phyloP scores from a whole-genome alignment of 306 rosid genomes.

The Geum urbanum region DNA sequence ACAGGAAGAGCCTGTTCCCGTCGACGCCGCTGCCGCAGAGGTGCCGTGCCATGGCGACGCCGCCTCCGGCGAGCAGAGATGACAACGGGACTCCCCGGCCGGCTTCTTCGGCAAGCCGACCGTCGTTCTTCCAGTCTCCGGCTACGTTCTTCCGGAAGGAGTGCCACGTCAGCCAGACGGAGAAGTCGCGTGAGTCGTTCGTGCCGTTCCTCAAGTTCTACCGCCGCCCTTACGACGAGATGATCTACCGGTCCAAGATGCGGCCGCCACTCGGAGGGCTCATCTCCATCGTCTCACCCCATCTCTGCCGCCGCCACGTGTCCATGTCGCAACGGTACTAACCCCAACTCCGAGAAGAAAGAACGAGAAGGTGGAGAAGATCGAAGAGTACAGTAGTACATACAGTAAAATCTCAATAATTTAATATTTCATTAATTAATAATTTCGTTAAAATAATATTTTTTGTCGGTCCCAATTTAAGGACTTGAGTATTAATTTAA shows the following conservation, averaged over 20 bases:
- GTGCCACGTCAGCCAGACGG: conserved; percentile 48
- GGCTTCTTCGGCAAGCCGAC: conserved; percentile 48
- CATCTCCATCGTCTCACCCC: conserved; percentile 84
- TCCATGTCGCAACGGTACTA: conserved; percentile 88
- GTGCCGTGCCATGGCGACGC: conserved; percentile 26
- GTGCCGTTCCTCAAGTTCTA: conserved; percentile 64
- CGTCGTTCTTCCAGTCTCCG: conserved; percentile 88
- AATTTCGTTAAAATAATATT: no score
- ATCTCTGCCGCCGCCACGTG: conserved; percentile 75
- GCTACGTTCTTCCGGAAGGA: conserved; percentile 73
- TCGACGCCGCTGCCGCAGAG: conserved; percentile 84
- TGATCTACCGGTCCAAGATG: conserved; percentile 94
- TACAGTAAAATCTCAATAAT: conserved; percentile 12
- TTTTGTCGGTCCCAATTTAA: no score
- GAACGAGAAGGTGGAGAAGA: neutral
- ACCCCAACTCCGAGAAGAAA: neutral
- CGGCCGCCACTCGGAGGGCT: conserved; percentile 95
- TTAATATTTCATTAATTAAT: no score
- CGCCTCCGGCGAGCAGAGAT: conserved; percentile 7
- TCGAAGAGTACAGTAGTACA: conserved; percentile 24
- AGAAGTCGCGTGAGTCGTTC: conserved; percentile 66
- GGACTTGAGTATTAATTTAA: no score
- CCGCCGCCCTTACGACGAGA: conserved; percentile 82
- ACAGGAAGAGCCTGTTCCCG: conserved; percentile 63
- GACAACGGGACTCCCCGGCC: conserved; percentile 26